Base-by-base conservation (phyloP, 2,329 filamentous ascomycete species). In the Sporothrix phasma region DNA sequence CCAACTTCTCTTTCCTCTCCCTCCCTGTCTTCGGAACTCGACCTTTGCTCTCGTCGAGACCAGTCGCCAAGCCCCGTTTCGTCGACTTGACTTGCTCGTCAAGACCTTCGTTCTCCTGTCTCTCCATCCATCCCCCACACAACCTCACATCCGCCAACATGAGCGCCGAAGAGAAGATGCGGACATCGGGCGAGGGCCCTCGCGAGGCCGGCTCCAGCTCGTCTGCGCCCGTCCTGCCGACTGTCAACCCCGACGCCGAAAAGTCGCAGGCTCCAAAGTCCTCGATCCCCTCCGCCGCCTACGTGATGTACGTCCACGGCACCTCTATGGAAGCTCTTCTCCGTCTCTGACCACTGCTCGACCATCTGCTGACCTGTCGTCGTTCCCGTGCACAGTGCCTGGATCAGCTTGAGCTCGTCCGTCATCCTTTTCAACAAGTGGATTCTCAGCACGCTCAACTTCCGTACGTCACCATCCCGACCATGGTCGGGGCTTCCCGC, bases 401-500 rank as follows among this genome's bases (percentile, higher is more conserved):
- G 94, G 94, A 97, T 99, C 74, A 80, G 87, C 66, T 82, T 97
- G 75, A 96, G 90, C 73, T 96, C 92, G 49, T 90, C 88, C 71
- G 92, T 97, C 74, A 99, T 99, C 75, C 82, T 99, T 67, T 97
- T 97, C 88, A 97, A 99, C 87, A 99, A 99, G 85, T 96, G 90
- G 86, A 91, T 99, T 72, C 84, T 97, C 67, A 87, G 93, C 72
- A 92, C 88, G 45, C 83, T 88, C 68, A 83, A 90, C 68, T 97
- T 97, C 81, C 84, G 88, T 90, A 82, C 75, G 68, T 41, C 19
- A 6, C n/a, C 56, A 34, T 37, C 31, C n/a, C 17, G 24, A 29
- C 29, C 11, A 13, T 46, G 10, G 24, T 62, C 61, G 24, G 8
- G 10, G 34, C 7, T 22, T 5, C 17, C 29, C 5, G 22, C 8